Evolutionary conservation across 106 monocot genomes (phyloP), one percentile per base, ranked within the genome.

Genomic region (Posidonia australis): DNA sequence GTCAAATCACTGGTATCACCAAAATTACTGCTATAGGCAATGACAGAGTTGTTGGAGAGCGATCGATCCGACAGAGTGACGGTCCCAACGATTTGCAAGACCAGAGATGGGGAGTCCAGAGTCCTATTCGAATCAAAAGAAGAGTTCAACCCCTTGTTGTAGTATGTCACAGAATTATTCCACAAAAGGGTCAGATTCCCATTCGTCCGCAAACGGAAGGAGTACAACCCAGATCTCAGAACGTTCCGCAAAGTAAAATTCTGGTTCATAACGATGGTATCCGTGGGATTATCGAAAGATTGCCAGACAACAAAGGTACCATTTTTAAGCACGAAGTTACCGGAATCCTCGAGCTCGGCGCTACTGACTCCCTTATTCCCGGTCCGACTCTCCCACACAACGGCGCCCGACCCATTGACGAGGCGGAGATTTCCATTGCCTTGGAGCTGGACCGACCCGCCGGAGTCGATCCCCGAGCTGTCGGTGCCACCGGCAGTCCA

Each of bases 1-100:
- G 89, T 2, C 58, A 78, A 58, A 61, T 62, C 61, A 3, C 54
- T 62, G 53, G 12, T 74, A 62, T 89, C 89, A 30, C 86, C 93
- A 44, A 80, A 94, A 31, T 94, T 73, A 61, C 86, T 89, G 67
- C 84, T 89, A 68, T 89, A 94, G 3, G 84, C 89, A 5, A 89
- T 60, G 26, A 71, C 62, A 1, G 71, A 70, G 14, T 77, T 10
- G 9, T 63, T 49, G 13, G 72, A 30, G 16, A 83, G 69, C 5
- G 77, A 41, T 16, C 19, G 10, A 32, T 83, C 82, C 17, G 48
- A 47, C 13, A 94, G 67, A 10, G 73, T 68, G 7, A 89, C 21
- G 49, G 81, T 82, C 1, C 93, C 93, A 54, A 80, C 71, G 18
- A 58, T 14, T 36, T 79, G 79, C 17, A 94, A 70, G 21, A 66